Evolutionary conservation across 805 yeast genomes (phyloP).

Genomic region (Candida ovalis): DNA sequence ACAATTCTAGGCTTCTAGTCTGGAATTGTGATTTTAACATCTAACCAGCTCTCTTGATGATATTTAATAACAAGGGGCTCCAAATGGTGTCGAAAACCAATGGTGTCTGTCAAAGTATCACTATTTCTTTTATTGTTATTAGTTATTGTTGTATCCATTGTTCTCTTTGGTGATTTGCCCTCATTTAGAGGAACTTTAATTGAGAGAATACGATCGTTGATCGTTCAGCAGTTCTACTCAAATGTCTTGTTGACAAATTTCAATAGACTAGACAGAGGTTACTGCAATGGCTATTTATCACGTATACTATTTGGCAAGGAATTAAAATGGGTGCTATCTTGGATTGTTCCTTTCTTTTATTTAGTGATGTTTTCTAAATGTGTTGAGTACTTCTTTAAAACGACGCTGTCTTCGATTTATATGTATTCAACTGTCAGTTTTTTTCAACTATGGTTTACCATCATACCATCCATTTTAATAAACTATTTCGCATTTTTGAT

Average conservation of each 20-base stretch:
- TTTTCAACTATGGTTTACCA: conserved; percentile 17
- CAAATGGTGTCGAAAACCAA: background rate
- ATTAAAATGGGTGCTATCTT: conserved; percentile 27
- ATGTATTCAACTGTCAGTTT: conserved; percentile 5
- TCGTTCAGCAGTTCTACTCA: conserved; percentile 8
- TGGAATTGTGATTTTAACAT: too few species aligned
- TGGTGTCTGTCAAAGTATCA: background rate
- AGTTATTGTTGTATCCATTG: conserved; percentile 22
- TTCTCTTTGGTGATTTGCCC: conserved; percentile 50
- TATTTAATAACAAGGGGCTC: too few species aligned
- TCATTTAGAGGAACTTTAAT: conserved; percentile 32
- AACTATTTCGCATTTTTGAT: conserved; percentile 35
- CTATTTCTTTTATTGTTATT: background rate
- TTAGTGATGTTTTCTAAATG: conserved; percentile 31
- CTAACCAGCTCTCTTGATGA: too few species aligned
- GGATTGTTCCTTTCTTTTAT: conserved; percentile 45
- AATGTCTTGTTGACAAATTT: conserved; percentile 1
- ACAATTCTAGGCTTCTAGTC: too few species aligned
- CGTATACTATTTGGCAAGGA: conserved; percentile 7
- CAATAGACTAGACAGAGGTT: conserved; percentile 20
- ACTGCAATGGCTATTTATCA: conserved; percentile 22
- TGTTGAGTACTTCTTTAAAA: conserved; percentile 21
- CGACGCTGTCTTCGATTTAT: conserved; percentile 18
- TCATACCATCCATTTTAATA: conserved; percentile 30
- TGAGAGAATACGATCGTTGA: conserved; percentile 16